phyloP scores from a whole-genome alignment of 345 rosid species.

The Geranium brycei region DNA sequence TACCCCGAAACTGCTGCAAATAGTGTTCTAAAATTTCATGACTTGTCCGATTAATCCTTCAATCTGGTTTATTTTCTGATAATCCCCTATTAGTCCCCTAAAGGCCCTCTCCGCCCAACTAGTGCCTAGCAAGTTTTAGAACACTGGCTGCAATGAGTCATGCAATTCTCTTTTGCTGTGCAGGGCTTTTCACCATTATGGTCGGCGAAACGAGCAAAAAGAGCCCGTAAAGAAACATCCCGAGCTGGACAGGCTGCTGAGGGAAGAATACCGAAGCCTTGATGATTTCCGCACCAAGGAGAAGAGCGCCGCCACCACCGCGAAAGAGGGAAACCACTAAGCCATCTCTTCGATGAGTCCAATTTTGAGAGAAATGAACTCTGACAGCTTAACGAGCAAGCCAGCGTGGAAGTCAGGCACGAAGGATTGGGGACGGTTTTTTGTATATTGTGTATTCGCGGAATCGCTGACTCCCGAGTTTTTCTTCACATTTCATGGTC shows the following conservation, averaged over 20 bases:
- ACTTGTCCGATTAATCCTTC: too few relatives aligned
- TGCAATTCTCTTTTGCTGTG: slow-evolving; percentile 1
- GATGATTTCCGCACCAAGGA: slow-evolving; percentile 67
- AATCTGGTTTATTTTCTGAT: too few relatives aligned
- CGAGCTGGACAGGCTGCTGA: slow-evolving; percentile 68
- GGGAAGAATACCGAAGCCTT: slow-evolving; percentile 49
- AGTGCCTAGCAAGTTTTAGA: too few relatives aligned
- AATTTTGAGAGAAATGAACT: slow-evolving; percentile 26
- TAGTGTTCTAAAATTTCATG: too few relatives aligned
- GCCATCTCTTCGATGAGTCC: slow-evolving; percentile 5
- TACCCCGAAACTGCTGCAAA: too few relatives aligned
- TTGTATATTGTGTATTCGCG: slow-evolving; percentile 12
- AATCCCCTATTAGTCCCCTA: too few relatives aligned
- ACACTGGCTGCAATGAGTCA: too few relatives aligned
- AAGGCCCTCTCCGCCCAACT: too few relatives aligned
- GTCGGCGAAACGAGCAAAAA: slow-evolving; percentile 26
- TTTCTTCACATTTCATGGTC: neutral
- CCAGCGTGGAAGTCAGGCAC: slow-evolving; percentile 3
- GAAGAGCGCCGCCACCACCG: slow-evolving; percentile 2
- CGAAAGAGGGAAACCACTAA: slow-evolving; percentile 29
- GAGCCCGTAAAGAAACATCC: slow-evolving; percentile 52
- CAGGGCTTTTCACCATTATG: slow-evolving; percentile 97
- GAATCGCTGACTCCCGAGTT: slow-evolving; percentile 15
- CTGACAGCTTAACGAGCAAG: slow-evolving; percentile 12
- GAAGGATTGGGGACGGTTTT: slow-evolving; percentile 5